These are phyloP conservation scores for Botrytis aclada DNA, from an alignment of 2,329 filamentous ascomycete species.

Conservation along the genomic window DNA sequence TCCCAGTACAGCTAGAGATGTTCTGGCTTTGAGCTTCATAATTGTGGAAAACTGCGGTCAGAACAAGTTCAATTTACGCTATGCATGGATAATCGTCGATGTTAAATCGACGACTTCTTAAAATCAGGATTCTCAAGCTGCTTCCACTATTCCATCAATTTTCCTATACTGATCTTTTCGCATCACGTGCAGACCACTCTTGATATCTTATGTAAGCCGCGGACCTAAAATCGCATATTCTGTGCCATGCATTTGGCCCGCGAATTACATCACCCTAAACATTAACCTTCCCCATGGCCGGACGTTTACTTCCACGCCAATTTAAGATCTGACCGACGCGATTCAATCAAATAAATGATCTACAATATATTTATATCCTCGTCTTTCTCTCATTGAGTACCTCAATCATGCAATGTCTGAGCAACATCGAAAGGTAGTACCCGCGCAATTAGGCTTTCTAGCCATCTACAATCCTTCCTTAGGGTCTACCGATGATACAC, in stretches of 20 bases:
- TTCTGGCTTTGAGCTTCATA: conserved; percentile 8
- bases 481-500: conserved; percentile 55
- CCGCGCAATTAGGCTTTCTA: conserved; percentile 85
- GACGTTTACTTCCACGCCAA: neutral
- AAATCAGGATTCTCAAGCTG: neutral
- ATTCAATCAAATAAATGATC: neutral
- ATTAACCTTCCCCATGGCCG: neutral
- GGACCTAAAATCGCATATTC: neutral
- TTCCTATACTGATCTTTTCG: neutral
- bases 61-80: neutral
- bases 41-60: neutral
- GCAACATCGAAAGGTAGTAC: conserved; percentile 40
- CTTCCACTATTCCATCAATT: no score
- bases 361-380: conserved; percentile 6
- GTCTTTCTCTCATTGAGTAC: neutral
- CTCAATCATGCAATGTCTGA: conserved; percentile 34
- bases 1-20: conserved; percentile 5
- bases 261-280: conserved; percentile 6
- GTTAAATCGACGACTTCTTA: neutral
- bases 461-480: conserved; percentile 93
- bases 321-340: neutral
- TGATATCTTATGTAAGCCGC: neutral
- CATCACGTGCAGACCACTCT: neutral
- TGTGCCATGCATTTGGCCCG: neutral
- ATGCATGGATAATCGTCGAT: neutral